Evolutionary conservation across 2,329 filamentous ascomycete species (phyloP).

Genomic region (Podosphaera xanthii): DNA sequence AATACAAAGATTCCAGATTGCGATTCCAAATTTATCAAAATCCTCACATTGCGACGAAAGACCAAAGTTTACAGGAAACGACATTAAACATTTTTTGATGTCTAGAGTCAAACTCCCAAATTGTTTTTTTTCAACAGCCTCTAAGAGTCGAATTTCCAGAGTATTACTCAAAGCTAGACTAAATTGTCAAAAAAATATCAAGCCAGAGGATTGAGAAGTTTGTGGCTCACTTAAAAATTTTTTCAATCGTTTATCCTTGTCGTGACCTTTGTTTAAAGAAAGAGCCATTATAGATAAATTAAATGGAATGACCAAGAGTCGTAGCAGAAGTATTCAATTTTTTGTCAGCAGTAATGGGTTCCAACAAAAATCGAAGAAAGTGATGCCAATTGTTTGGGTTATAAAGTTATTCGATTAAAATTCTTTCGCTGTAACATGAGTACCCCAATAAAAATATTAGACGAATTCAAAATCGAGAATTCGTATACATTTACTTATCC

Average conservation of each 20-base stretch:
- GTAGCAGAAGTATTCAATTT: neutral
- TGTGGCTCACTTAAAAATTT: slow-evolving; percentile 15
- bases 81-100: slow-evolving; percentile 19
- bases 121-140: slow-evolving; percentile 5
- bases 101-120: slow-evolving; percentile 17
- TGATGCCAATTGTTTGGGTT: neutral
- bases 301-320: neutral
- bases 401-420: neutral
- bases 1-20: slow-evolving; percentile 45
- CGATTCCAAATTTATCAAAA: slow-evolving; percentile 31
- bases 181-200: neutral
- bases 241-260: slow-evolving; percentile 16
- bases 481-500: too few species aligned
- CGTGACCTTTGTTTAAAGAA: slow-evolving; percentile 4
- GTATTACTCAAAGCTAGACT: slow-evolving; percentile 10
- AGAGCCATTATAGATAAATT: slow-evolving; percentile 8
- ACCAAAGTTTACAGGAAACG: slow-evolving; percentile 16
- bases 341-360: neutral
- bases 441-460: neutral
- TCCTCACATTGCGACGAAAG: slow-evolving; percentile 20
- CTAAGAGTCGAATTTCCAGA: slow-evolving; percentile 9
- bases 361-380: neutral
- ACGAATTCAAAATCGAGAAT: neutral
- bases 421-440: neutral
- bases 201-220: neutral